phyloP scores from a whole-genome alignment of 305 asterid genomes.

The Fraxinus floribunda region DNA sequence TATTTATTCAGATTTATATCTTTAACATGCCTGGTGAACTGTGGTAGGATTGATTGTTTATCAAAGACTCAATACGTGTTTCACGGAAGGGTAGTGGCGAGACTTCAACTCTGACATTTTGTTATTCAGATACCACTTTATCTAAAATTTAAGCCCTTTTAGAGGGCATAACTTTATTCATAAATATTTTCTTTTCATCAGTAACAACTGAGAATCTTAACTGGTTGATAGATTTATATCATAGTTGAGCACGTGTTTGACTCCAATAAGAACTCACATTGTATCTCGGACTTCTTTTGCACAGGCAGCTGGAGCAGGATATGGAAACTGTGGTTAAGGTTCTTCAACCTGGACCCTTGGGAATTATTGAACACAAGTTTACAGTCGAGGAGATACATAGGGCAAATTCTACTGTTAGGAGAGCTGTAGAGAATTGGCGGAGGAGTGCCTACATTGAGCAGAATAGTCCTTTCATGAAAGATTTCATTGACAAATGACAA shows the following conservation, averaged over 20 bases:
- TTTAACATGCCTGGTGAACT: not conserved
- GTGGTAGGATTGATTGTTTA: not conserved
- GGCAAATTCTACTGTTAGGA: constrained; percentile 54
- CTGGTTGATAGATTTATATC: not conserved
- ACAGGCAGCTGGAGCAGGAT: constrained; percentile 83
- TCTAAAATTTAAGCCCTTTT: not conserved
- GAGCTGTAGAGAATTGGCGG: constrained; percentile 72
- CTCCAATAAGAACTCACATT: not conserved
- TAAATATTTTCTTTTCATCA: not conserved
- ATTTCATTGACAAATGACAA: constrained; percentile 42
- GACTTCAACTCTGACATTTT: not conserved
- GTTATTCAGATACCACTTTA: not conserved
- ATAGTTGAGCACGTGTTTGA: not conserved
- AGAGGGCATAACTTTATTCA: not conserved
- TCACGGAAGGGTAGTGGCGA: not conserved
- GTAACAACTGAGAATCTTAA: not conserved
- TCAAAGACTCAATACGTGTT: not conserved
- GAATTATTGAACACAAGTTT: constrained; percentile 86
- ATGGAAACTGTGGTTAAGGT: constrained; percentile 85
- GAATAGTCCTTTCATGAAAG: constrained; percentile 66
- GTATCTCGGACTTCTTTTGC: not conserved
- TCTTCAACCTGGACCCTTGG: constrained; percentile 92
- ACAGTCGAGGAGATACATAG: constrained; percentile 63
- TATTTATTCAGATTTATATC: not conserved
- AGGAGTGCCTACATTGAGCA: constrained; percentile 53